Evolutionary conservation across 1,284 basidiomycete genomes (phyloP).

Genomic region (Papiliotrema terrestris): DNA sequence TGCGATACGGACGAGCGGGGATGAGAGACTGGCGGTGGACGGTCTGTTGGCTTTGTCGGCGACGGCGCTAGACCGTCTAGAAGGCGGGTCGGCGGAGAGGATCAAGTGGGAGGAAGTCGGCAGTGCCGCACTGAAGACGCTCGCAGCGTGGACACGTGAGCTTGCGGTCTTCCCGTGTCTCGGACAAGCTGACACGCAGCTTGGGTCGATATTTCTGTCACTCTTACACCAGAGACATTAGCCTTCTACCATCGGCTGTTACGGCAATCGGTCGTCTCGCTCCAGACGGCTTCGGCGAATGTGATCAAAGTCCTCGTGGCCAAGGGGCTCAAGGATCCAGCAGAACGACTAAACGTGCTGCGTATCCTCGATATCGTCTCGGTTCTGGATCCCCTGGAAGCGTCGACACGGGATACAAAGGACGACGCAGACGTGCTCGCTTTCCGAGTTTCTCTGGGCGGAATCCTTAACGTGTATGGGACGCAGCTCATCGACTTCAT

Average conservation of each 20-base stretch:
- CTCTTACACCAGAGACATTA: constrained; percentile 86
- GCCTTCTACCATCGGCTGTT: constrained; percentile 81
- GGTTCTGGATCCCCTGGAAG: constrained; percentile 73
- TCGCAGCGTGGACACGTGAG: constrained; percentile 91
- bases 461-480: constrained; percentile 77
- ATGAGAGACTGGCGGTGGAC: constrained; percentile 82
- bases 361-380: constrained; percentile 81
- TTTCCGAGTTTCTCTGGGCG: constrained; percentile 85
- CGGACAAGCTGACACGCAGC: constrained; percentile 54
- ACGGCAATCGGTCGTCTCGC: constrained; percentile 67
- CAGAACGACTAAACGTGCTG: constrained; percentile 86
- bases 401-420: constrained; percentile 68
- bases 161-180: too few species aligned
- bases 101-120: constrained; percentile 69
- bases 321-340: constrained; percentile 90
- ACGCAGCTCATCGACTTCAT: constrained; percentile 78
- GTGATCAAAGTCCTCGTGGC: constrained; percentile 77
- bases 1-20: constrained; percentile 75
- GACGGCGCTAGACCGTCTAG: constrained; percentile 62
- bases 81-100: constrained; percentile 52
- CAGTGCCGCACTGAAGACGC: constrained; percentile 83
- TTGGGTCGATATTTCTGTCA: constrained; percentile 97
- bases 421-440: constrained; percentile 70
- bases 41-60: constrained; percentile 79
- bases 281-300: constrained; percentile 77